Percentiles rank a stretch among this genome's conserved stretches.
Conservation (phyloP, 371 early-diverging fungal species). For the Nematocida minor region DNA sequence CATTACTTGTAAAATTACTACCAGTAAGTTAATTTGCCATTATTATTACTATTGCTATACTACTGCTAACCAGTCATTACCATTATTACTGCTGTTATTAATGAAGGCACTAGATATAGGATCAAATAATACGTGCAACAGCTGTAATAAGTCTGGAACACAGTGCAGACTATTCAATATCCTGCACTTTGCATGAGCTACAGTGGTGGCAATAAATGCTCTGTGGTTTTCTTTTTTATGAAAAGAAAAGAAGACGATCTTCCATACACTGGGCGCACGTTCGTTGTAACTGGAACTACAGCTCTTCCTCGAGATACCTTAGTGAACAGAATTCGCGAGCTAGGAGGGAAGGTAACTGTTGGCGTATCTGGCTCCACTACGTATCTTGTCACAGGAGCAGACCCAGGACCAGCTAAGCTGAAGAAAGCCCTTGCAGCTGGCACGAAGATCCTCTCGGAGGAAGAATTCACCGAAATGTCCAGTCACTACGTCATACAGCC, state of each 20-base stretch:
- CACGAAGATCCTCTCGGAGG: conserved; percentile 75
- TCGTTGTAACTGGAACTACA: conserved; percentile 43
- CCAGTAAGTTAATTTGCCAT: too few species aligned
- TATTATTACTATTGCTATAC: too few species aligned
- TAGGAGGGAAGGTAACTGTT: conserved; percentile 72
- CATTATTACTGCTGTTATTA: too few species aligned
- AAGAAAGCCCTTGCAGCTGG: conserved; percentile 73
- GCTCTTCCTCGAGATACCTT: conserved; percentile 19
- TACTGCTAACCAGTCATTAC: too few species aligned
- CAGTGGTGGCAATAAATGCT: too few species aligned
- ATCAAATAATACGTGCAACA: too few species aligned
- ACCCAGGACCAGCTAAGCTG: conserved; percentile 82
- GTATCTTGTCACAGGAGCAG: conserved; percentile 76
- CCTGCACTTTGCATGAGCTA: too few species aligned
- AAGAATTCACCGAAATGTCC: conserved; percentile 75
- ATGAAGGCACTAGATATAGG: too few species aligned
- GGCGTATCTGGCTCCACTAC: conserved; percentile 78
- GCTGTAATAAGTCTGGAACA: too few species aligned
- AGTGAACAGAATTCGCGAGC: conserved; percentile 37
- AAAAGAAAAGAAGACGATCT: conserved; percentile 38
- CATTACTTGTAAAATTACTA: too few species aligned
- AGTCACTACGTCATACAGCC: conserved; percentile 36
- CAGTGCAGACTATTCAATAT: too few species aligned
- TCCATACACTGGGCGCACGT: conserved; percentile 16
- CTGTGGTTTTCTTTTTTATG: conserved; percentile 18